Percentiles rank a stretch among this genome's conserved stretches.
Conservation (phyloP, 1,284 basidiomycete species). For the Microbotryum violaceum region DNA sequence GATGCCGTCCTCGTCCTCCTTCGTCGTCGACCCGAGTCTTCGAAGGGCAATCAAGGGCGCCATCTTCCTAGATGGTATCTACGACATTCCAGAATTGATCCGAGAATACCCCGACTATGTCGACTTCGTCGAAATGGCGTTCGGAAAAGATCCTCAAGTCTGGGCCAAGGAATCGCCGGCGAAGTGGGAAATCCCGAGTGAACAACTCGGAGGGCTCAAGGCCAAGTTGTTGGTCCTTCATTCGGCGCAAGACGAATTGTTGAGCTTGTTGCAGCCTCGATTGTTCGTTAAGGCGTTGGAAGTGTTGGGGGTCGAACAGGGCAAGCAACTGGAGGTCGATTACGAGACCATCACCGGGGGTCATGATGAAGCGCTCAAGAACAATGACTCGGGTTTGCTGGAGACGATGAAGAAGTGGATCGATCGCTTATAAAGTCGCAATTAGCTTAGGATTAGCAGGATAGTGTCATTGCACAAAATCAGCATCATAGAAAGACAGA, state of each 20-base stretch:
- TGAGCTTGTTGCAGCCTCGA: conserved; percentile 17
- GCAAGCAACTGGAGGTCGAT: conserved; percentile 11
- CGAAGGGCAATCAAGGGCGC: conserved; percentile 10
- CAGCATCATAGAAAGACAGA: too few relatives aligned
- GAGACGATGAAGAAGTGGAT: background rate
- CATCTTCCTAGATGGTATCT: conserved; percentile 27
- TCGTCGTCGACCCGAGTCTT: conserved; percentile 5
- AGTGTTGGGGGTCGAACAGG: background rate
- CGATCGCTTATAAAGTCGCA: background rate
- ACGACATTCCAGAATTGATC: conserved; percentile 24
- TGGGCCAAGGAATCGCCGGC: conserved; percentile 20
- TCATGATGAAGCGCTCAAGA: conserved; percentile 16
- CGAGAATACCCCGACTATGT: conserved; percentile 27
- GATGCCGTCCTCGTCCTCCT: background rate
- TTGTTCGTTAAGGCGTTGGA: conserved; percentile 9
- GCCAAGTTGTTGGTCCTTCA: conserved; percentile 15
- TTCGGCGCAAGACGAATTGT: conserved; percentile 14
- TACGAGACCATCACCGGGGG: conserved; percentile 18
- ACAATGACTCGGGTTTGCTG: conserved; percentile 9
- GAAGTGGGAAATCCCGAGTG: conserved; percentile 11
- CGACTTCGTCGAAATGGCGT: conserved; percentile 22
- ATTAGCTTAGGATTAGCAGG: background rate
- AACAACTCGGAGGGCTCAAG: background rate
- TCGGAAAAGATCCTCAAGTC: conserved; percentile 3
- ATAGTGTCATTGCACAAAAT: background rate